Evolutionary conservation across 208 protist genomes (phyloP), one percentile per base, ranked within the genome.

Genomic region (Wallacemonas sp.): DNA sequence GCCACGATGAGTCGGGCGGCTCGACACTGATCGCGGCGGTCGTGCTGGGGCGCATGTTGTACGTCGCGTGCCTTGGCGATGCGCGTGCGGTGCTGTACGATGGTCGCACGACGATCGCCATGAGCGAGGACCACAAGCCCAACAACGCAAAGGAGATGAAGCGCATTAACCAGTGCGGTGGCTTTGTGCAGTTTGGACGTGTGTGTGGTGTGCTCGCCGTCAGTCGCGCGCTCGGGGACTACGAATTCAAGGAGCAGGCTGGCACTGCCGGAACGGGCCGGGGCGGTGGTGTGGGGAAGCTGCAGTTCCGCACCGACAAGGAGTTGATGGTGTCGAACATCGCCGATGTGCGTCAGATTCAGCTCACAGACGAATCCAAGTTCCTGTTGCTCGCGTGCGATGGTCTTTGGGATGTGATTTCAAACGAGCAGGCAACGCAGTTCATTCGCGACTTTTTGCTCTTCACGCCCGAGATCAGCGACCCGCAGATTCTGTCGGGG

Each of bases 61-160:
- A 91, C 66, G 86, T 93, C 2, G 92, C 83, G 12, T 94, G 90
- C 65, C 81, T 95, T 33, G 94, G 94, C 17, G 94, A 98, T 74
- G 90, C 92, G 1, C 48, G 94, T 9, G 81, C 83, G 2, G 86
- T 98, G 39, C 70, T 96, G 3, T 91, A 81, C 48, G 77, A 91
- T 19, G 82, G 80, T 2, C 80, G 84, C 36, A 85, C 70, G 16
- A 90, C 87, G n/a, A 92, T 94, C 17, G 88, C 92, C 8, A 82
- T 98, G 74, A 90, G 75, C 44, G 83, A 94, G 26, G 95, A 98
- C 61, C 95, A 98, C 76, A 97, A 96, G 71, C 93, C 93, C 0
- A 77, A 61, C n/a, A 82, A 90, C 48, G 29, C 65, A 4, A 77
- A 78, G 56, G 90, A 97, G 69, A 72, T 66, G 14, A 67, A 74